A percentile compares a stretch with the other conserved stretches of the same genome.
Evolutionary conservation across 2,329 filamentous ascomycete species (phyloP).

Genomic region (Sarocladium kiliense): DNA sequence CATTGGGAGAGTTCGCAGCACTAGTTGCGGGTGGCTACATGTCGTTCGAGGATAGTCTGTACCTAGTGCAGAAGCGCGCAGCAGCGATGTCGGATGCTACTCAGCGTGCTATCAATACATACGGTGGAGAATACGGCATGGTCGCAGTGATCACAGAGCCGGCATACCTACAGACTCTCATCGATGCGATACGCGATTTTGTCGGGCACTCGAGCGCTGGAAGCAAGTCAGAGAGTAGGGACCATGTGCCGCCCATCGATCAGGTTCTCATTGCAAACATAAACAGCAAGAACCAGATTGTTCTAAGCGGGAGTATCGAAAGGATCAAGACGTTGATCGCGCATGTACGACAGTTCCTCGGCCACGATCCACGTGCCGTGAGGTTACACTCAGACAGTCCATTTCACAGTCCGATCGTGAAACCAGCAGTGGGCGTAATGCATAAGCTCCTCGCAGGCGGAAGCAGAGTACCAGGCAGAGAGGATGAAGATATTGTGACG

Average conservation of each 20-base stretch:
- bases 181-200: slow-evolving; percentile 74
- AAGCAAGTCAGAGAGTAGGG: slow-evolving; percentile 60
- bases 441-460: slow-evolving; percentile 57
- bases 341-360: slow-evolving; percentile 82
- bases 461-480: slow-evolving; percentile 46
- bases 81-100: slow-evolving; percentile 81
- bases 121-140: slow-evolving; percentile 88
- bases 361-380: slow-evolving; percentile 86
- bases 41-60: slow-evolving; percentile 69
- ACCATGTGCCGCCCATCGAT: slow-evolving; percentile 69
- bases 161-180: slow-evolving; percentile 62
- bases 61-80: slow-evolving; percentile 70
- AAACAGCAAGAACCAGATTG: slow-evolving; percentile 95
- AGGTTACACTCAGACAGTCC: slow-evolving; percentile 81
- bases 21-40: slow-evolving; percentile 81
- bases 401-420: slow-evolving; percentile 91
- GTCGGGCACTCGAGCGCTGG: slow-evolving; percentile 64
- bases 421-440: slow-evolving; percentile 74
- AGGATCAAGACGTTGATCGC: slow-evolving; percentile 76
- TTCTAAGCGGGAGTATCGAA: slow-evolving; percentile 81
- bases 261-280: slow-evolving; percentile 90
- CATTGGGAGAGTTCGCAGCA: slow-evolving; percentile 87
- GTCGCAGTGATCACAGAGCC: slow-evolving; percentile 87
- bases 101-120: slow-evolving; percentile 54
- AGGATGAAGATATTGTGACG: slow-evolving; percentile 60